Conservation (phyloP, 805 yeast species). For the Jamesozyma rosinii region DNA sequence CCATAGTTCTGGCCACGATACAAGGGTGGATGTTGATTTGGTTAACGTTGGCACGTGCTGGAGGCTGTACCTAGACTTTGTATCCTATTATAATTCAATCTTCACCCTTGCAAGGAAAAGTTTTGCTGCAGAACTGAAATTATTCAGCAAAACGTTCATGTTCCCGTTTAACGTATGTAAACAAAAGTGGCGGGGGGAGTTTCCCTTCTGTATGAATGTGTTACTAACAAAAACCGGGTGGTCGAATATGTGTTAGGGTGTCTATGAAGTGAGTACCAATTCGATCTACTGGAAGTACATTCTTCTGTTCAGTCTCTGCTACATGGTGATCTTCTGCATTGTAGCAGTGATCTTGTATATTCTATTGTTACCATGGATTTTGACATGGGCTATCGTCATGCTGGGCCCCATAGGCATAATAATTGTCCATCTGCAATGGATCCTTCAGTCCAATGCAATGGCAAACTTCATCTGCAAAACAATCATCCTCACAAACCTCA, state of each 20-base stretch:
- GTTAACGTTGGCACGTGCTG: background rate
- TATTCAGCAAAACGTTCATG: background rate
- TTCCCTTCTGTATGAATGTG: no score
- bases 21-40: no score
- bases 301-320: slow-evolving; percentile 18
- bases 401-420: slow-evolving; percentile 29
- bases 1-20: no score
- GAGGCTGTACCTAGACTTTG: background rate
- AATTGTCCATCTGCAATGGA: slow-evolving; percentile 26
- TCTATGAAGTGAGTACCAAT: slow-evolving; percentile 17
- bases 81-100: background rate
- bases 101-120: background rate
- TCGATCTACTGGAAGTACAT: slow-evolving; percentile 25
- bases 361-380: slow-evolving; percentile 21
- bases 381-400: slow-evolving; percentile 6
- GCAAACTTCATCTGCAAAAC: slow-evolving; percentile 19
- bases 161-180: background rate
- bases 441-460: slow-evolving; percentile 23
- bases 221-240: no score
- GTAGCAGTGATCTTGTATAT: slow-evolving; percentile 20
- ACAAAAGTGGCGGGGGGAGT: no score
- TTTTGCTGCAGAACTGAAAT: background rate
- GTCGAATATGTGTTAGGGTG: slow-evolving; percentile 22
- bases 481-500: slow-evolving; percentile 19
- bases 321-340: slow-evolving; percentile 14